Evolutionary conservation across 1,284 basidiomycete species (phyloP).

Genomic region (Ustilago trichophora): DNA sequence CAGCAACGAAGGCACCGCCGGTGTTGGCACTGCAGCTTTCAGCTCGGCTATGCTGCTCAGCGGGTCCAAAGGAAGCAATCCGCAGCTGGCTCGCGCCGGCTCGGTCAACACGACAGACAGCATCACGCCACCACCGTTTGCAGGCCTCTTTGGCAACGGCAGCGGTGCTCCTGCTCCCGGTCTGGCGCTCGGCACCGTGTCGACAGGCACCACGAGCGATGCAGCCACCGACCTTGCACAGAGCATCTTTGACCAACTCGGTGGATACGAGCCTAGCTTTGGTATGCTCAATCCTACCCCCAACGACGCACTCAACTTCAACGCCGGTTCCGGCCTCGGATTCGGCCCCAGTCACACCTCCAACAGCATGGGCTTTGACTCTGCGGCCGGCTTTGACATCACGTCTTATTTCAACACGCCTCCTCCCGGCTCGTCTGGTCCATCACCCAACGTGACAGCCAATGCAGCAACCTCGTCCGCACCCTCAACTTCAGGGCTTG

Average conservation of each 20-base stretch:
- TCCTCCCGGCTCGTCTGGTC: conserved; percentile 20
- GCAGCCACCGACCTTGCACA: conserved; percentile 46
- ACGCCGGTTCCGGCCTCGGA: conserved; percentile 23
- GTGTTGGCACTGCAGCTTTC: conserved; percentile 42
- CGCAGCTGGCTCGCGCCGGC: conserved; percentile 22
- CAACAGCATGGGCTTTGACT: conserved; percentile 49
- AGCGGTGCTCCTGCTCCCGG: conserved; percentile 19
- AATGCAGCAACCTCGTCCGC: conserved; percentile 11
- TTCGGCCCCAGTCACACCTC: conserved; percentile 42
- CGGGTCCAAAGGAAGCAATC: conserved; percentile 11
- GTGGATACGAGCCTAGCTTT: conserved; percentile 48
- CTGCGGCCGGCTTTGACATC: conserved; percentile 42
- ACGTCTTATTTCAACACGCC: conserved; percentile 46
- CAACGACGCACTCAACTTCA: conserved; percentile 47
- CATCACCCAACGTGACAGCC: conserved; percentile 26
- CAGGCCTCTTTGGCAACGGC: conserved; percentile 23
- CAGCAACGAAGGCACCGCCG: conserved; percentile 26
- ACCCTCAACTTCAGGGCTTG: conserved; percentile 2
- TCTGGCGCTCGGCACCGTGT: conserved; percentile 30
- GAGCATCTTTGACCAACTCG: conserved; percentile 55
- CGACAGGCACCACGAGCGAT: conserved; percentile 36
- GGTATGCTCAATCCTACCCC: conserved; percentile 50
- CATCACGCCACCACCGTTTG: conserved; percentile 45
- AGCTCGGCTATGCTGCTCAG: conserved; percentile 40
- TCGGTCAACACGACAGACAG: conserved; percentile 36